Conservation (phyloP, 768 basidiomycete genomes). For the Hygrophorus pudorinus region DNA sequence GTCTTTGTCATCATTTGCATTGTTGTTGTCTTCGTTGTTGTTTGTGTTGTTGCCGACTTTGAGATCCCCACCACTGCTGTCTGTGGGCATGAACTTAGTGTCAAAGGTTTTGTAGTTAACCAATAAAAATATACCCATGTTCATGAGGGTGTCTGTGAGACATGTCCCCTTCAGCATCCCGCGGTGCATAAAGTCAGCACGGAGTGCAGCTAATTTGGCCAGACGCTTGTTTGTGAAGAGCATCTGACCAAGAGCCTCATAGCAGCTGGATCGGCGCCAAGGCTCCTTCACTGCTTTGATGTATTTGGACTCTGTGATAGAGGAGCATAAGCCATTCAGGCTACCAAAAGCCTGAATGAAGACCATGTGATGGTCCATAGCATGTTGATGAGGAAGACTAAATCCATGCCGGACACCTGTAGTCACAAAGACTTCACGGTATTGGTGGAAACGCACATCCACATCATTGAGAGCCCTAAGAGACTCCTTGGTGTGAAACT, state of each 20-base stretch:
- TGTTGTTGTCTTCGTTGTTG: background rate
- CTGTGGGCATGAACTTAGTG: no score
- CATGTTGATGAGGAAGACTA: constrained; percentile 13
- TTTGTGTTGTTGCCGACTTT: background rate
- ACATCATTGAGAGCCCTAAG: constrained; percentile 3
- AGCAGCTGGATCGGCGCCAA: constrained; percentile 14
- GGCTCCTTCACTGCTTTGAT: constrained; percentile 17
- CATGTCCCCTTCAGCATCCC: constrained; percentile 9
- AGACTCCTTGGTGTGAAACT: constrained; percentile 5
- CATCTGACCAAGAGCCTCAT: constrained; percentile 15
- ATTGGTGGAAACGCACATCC: constrained; percentile 7
- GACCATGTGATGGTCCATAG: constrained; percentile 11
- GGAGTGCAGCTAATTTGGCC: constrained; percentile 12
- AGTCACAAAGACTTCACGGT: constrained; percentile 8
- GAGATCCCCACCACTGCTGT: background rate
- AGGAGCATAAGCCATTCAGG: constrained; percentile 14
- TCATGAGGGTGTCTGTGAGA: no score
- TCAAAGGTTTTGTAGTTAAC: no score
- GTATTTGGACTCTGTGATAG: constrained; percentile 16
- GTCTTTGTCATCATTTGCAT: no score
- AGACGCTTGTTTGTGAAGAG: constrained; percentile 14
- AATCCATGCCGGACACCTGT: constrained; percentile 9
- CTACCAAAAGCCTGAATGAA: constrained; percentile 11
- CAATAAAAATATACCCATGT: no score
- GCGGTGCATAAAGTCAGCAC: constrained; percentile 10